These are phyloP conservation scores for Prunus mume DNA, from an alignment of 306 rosid genomes.

Conservation along the genomic window DNA sequence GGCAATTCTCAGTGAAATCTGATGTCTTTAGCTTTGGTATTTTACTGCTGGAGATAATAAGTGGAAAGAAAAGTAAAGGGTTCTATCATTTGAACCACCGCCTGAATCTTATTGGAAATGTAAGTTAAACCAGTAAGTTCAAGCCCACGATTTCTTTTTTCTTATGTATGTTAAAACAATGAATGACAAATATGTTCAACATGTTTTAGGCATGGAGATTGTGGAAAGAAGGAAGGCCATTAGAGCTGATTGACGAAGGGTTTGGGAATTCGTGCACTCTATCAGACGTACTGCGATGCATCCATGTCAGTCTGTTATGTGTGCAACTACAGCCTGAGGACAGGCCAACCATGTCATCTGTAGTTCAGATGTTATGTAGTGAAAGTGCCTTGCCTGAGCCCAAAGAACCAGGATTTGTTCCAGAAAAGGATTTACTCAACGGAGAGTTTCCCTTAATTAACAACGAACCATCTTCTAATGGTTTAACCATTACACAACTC, in stretches of 20 bases:
- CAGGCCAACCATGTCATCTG: slow-evolving; percentile 34
- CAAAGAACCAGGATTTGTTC: slow-evolving; percentile 45
- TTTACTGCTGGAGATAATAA: slow-evolving; percentile 45
- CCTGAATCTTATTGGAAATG: slow-evolving; percentile 44
- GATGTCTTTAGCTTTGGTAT: slow-evolving; percentile 47
- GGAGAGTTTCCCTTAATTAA: slow-evolving; percentile 3
- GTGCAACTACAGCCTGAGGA: slow-evolving; percentile 41
- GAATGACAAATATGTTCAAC: background rate
- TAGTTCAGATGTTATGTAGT: slow-evolving; percentile 42
- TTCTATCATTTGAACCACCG: slow-evolving; percentile 22
- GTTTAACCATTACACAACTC: slow-evolving; percentile 18
- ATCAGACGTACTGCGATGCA: slow-evolving; percentile 38
- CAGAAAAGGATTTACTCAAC: background rate
- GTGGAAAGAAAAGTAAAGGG: slow-evolving; percentile 48
- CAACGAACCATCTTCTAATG: slow-evolving; percentile 18
- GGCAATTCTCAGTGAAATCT: slow-evolving; percentile 29
- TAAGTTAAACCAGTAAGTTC: slow-evolving; percentile 27
- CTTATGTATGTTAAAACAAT: background rate
- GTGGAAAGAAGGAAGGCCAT: slow-evolving; percentile 39
- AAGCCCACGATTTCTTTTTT: background rate
- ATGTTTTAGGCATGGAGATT: slow-evolving; percentile 50
- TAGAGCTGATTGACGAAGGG: slow-evolving; percentile 39
- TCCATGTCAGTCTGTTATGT: slow-evolving; percentile 52
- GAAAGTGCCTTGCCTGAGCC: slow-evolving; percentile 35
- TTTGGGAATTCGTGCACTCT: slow-evolving; percentile 15